These are phyloP conservation scores for Fusarium illudens DNA, from an alignment of 2,329 filamentous ascomycete species.

Conservation along the genomic window DNA sequence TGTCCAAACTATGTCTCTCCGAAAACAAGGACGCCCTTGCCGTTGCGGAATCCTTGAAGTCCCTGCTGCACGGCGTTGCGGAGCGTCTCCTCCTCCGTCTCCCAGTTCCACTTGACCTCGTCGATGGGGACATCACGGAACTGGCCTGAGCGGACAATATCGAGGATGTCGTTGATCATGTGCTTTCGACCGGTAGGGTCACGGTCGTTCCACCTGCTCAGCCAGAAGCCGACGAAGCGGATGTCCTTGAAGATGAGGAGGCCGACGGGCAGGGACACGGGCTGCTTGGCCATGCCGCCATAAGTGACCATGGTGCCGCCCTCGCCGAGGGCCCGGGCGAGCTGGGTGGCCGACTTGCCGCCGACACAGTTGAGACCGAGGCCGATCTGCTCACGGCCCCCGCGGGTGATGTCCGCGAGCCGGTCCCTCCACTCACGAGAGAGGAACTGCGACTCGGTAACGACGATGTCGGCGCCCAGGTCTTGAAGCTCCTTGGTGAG, in stretches of 20 bases:
- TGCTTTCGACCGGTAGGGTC: slow-evolving; percentile 77
- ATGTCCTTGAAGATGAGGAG: slow-evolving; percentile 94
- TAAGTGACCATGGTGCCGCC: slow-evolving; percentile 88
- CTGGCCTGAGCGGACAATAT: slow-evolving; percentile 75
- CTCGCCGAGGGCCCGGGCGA: slow-evolving; percentile 77
- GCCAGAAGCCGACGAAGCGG: slow-evolving; percentile 92
- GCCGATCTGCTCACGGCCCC: slow-evolving; percentile 74
- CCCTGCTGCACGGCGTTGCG: slow-evolving; percentile 82
- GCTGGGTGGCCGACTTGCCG: slow-evolving; percentile 79
- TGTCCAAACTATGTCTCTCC: slow-evolving; percentile 57
- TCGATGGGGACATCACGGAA: slow-evolving; percentile 88
- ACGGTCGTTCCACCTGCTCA: slow-evolving; percentile 85
- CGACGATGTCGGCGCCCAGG: slow-evolving; percentile 65
- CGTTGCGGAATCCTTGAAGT: slow-evolving; percentile 81
- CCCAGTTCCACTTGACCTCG: slow-evolving; percentile 83
- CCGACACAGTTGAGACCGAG: slow-evolving; percentile 94
- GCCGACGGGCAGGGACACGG: slow-evolving; percentile 80
- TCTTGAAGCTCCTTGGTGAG: slow-evolving; percentile 61
- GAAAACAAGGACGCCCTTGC: slow-evolving; percentile 92
- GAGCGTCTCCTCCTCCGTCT: slow-evolving; percentile 75
- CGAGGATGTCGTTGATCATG: slow-evolving; percentile 86
- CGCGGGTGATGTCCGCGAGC: slow-evolving; percentile 72
- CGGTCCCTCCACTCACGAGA: slow-evolving; percentile 68
- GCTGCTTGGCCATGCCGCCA: slow-evolving; percentile 92
- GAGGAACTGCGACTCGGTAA: slow-evolving; percentile 64